These are phyloP conservation scores for Poa pratensis DNA, from an alignment of 176 grass and related monocot genomes.

Conservation along the genomic window DNA sequence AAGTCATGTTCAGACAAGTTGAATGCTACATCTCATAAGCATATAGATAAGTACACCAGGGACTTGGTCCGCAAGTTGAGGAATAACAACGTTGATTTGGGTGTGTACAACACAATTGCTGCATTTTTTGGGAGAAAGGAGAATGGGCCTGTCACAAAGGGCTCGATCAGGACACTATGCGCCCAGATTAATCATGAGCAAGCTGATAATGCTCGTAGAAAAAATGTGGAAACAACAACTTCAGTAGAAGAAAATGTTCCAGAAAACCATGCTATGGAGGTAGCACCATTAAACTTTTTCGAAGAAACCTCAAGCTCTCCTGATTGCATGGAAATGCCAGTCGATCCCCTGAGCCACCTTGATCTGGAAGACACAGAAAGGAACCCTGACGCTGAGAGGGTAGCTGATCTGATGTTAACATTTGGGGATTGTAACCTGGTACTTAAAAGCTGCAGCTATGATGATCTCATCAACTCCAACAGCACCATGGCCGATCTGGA, in stretches of 20 bases:
- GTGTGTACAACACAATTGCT: slow-evolving; percentile 21
- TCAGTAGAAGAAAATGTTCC: not conserved
- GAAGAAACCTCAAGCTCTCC: not conserved
- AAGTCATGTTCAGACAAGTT: slow-evolving; percentile 4
- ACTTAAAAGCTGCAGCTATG: slow-evolving; percentile 22
- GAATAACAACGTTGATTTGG: slow-evolving; percentile 25
- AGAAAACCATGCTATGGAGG: not conserved
- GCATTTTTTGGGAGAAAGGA: slow-evolving; percentile 19
- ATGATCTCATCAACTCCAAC: slow-evolving; percentile 25
- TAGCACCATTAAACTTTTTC: not conserved
- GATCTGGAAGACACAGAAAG: not conserved
- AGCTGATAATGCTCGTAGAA: not conserved
- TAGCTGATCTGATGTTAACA: slow-evolving; percentile 28
- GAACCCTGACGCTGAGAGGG: not conserved
- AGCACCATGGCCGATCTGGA: not conserved
- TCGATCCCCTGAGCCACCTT: not conserved
- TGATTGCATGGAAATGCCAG: not conserved
- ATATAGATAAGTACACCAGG: slow-evolving; percentile 30
- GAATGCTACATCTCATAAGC: slow-evolving; percentile 11
- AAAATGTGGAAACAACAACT: not conserved
- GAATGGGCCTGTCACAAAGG: not conserved
- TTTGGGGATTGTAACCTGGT: slow-evolving; percentile 20
- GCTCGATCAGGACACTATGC: not conserved
- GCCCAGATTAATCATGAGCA: not conserved
- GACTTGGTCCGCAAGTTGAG: slow-evolving; percentile 16